Evolutionary conservation across 1,284 basidiomycete species (phyloP).

Genomic region (Cryptococcus depauperatus): DNA sequence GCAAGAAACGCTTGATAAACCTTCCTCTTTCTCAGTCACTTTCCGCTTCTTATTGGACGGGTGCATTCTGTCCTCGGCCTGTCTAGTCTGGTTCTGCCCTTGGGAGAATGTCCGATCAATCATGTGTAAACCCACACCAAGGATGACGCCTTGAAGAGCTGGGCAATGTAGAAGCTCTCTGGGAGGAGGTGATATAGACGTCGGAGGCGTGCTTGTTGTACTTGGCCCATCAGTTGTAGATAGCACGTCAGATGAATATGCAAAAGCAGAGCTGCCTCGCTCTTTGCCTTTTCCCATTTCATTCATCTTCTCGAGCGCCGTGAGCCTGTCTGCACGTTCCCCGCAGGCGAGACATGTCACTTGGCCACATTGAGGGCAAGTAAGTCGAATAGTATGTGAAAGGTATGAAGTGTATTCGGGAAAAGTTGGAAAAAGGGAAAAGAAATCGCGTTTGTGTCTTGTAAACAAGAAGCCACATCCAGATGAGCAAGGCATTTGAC

Average conservation of each 20-base stretch:
- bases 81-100: not conserved
- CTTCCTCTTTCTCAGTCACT: conserved; percentile 45
- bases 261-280: no score
- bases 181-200: not conserved
- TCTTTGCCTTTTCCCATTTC: no score
- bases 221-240: no score
- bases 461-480: conserved; percentile 57
- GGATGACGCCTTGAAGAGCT: conserved; percentile 64
- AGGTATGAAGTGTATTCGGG: conserved; percentile 60
- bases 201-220: conserved; percentile 1
- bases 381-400: conserved; percentile 52
- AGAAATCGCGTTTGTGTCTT: conserved; percentile 67
- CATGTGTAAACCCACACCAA: conserved; percentile 67
- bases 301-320: no score
- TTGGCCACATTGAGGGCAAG: conserved; percentile 58
- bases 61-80: not conserved
- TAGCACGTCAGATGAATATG: no score
- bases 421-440: conserved; percentile 63
- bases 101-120: conserved; percentile 26
- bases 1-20: conserved; percentile 44
- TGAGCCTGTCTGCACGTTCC: conserved; percentile 46
- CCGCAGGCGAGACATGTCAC: conserved; percentile 77
- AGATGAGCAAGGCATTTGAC: conserved; percentile 60
- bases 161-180: conserved; percentile 67
- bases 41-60: not conserved